Percentiles rank a stretch among this genome's conserved stretches.
Evolutionary conservation across 148 eudicot species (phyloP).

Genomic region (Chenopodium formosanum): DNA sequence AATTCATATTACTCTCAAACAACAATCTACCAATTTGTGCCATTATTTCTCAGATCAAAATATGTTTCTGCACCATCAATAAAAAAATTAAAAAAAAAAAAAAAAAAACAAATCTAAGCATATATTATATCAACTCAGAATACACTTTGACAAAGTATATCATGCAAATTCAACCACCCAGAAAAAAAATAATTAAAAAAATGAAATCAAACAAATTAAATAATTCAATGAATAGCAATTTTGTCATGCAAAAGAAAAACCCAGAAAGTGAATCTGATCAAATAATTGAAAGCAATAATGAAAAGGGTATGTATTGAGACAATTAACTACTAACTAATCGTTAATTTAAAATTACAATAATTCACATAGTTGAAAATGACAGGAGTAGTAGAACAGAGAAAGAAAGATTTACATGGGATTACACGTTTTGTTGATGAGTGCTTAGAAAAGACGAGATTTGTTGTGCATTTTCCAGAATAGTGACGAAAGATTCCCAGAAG

Average conservation of each 20-base stretch:
- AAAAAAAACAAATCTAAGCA: background rate
- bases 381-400: background rate
- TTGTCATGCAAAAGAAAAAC: background rate
- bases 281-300: background rate
- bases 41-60: conserved; percentile 28
- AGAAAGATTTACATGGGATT: background rate
- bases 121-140: background rate
- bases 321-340: background rate
- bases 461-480: background rate
- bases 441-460: background rate
- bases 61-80: conserved; percentile 21
- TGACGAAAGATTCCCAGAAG: background rate
- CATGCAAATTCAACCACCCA: background rate
- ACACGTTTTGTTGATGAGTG: background rate
- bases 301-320: background rate
- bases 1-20: conserved; percentile 28
- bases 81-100: background rate
- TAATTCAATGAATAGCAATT: background rate
- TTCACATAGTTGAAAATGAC: background rate
- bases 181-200: background rate
- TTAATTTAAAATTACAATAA: too few species aligned
- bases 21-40: conserved; percentile 28
- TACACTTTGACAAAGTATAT: background rate
- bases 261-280: background rate
- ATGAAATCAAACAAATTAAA: background rate